Base-by-base conservation (phyloP, 495 filamentous ascomycete genomes). In the Aspergillus steynii region DNA sequence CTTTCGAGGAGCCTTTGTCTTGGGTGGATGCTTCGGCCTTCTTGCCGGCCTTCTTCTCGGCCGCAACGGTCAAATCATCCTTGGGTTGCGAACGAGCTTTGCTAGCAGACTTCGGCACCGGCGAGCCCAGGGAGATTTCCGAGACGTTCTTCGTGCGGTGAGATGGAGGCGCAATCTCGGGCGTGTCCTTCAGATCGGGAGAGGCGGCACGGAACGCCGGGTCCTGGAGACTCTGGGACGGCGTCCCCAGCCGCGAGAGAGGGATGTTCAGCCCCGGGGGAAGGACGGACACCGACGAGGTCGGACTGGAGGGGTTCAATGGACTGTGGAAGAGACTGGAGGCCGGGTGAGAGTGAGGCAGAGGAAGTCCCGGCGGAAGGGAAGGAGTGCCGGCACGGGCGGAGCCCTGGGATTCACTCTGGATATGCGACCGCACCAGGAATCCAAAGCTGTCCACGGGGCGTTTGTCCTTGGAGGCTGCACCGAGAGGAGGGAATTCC, bases 321-420 rank as follows among this genome's bases (percentile, higher is more conserved):
- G 69, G 64, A 25, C 75, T 75, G 37, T 83, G 76, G 34, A 76
- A 73, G 6, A 71, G 60, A 14, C 68, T 51, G 12, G 79, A 76
- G 0, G 78, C 72, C 29, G 85, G 77, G 59, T 88, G 85, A 3
- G 76, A 71, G 55, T 82, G 83, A 4, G 82, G 80, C 12, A 86
- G 69, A 14, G 82, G 82, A 49, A 91, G 83, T 0, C 89, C 90
- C 28, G 90, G 89, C 37, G 89, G 88, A 9, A 88, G 74, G 2
- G 80, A 81, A 3, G 87, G 86, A 9, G 85, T 87, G 3, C 81
- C 80, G 37, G 80, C 72, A 29, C 79, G 78, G 42, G 68, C 71
- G 14, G 70, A 61, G 50, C 63, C 58, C 37, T 67, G 65, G 10
- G 75, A 71, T 25, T 79, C 76, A 37, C 51, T 65, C 15, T 69